These are phyloP conservation scores for Xylariaceae sp. DNA, from an alignment of 2,329 filamentous ascomycete genomes.

Conservation along the genomic window DNA sequence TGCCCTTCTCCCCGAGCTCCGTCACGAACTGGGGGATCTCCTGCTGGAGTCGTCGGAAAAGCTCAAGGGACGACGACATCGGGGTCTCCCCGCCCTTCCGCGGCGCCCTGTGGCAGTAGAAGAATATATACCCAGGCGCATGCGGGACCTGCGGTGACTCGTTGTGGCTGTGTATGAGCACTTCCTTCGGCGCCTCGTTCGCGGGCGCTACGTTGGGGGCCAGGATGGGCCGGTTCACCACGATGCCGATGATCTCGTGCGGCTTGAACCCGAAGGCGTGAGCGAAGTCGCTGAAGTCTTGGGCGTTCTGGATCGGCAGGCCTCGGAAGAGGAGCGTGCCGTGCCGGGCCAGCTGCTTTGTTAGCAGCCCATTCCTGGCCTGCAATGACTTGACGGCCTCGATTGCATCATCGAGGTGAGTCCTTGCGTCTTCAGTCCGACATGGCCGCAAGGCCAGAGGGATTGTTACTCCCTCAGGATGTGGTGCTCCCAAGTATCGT, in stretches of 20 bases:
- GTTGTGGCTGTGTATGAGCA: conserved; percentile 47
- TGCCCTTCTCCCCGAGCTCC: conserved; percentile 39
- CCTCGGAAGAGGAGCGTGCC: conserved; percentile 43
- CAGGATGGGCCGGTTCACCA: conserved; percentile 37
- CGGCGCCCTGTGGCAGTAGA: too few species aligned
- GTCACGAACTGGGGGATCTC: conserved; percentile 44
- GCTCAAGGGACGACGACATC: too few species aligned
- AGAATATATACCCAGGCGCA: conserved; percentile 47
- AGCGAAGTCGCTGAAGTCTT: conserved; percentile 44
- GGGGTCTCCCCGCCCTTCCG: too few species aligned
- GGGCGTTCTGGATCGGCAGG: conserved; percentile 38
- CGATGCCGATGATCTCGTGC: conserved; percentile 48
- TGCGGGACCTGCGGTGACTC: conserved; percentile 48
- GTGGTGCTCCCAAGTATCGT: too few species aligned
- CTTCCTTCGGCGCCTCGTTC: conserved; percentile 43
- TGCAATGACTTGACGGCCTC: conserved; percentile 15
- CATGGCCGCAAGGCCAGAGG: too few species aligned
- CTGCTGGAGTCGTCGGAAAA: conserved; percentile 38
- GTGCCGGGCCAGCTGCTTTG: conserved; percentile 37
- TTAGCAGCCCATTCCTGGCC: conserved; percentile 27
- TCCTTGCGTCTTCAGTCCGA: too few species aligned
- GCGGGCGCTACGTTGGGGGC: conserved; percentile 31
- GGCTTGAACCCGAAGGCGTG: conserved; percentile 42
- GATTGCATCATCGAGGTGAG: conserved; percentile 3
- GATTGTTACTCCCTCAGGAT: too few species aligned